Conservation (phyloP, 2,329 filamentous ascomycete species). For the Fusarium fujikuroi region DNA sequence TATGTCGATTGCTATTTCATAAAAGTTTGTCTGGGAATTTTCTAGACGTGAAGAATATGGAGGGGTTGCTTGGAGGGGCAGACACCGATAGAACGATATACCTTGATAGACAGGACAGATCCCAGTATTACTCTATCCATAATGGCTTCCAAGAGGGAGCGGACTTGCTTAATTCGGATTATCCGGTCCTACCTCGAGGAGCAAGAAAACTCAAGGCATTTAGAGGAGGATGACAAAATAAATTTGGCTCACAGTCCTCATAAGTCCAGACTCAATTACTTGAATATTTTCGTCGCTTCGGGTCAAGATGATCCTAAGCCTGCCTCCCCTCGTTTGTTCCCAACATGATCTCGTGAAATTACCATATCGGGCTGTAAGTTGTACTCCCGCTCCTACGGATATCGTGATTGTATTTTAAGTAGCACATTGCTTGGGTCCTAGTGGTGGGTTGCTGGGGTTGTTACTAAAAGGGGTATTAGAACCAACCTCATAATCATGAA, state of each 20-base stretch:
- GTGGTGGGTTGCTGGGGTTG: background rate
- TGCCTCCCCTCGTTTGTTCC: background rate
- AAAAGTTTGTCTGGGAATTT: slow-evolving; percentile 4
- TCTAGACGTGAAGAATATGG: slow-evolving; percentile 18
- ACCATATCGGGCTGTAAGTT: background rate
- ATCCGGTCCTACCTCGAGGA: background rate
- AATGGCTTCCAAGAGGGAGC: background rate
- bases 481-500: slow-evolving; percentile 3
- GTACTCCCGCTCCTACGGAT: background rate
- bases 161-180: slow-evolving; percentile 23
- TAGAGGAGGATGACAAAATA: background rate
- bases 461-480: slow-evolving; percentile 1
- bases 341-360: background rate
- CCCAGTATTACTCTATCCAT: slow-evolving; percentile 19
- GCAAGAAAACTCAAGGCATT: background rate
- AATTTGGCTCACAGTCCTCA: background rate
- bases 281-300: background rate
- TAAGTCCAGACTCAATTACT: background rate
- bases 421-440: background rate
- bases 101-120: background rate
- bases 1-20: background rate
- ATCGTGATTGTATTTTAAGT: background rate
- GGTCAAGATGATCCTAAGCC: background rate
- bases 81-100: slow-evolving; percentile 28
- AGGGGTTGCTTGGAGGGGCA: slow-evolving; percentile 38